Percentiles rank a stretch among this genome's conserved stretches.
These are phyloP conservation scores for Aschersonia sp. DNA, from an alignment of 2,329 filamentous ascomycete species.

Conservation along the genomic window DNA sequence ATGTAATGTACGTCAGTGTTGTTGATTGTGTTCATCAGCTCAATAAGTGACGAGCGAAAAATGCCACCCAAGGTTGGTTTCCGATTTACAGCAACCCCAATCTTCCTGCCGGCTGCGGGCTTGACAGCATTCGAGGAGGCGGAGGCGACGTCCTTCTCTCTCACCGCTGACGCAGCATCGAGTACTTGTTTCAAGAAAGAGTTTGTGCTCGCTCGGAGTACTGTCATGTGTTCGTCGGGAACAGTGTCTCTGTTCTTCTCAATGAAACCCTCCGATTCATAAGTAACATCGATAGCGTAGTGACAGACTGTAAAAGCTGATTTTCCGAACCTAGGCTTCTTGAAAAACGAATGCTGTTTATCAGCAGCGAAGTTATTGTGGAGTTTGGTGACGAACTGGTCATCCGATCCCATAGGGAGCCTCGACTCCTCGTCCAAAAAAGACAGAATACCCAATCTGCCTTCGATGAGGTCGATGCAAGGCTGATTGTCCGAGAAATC, in stretches of 20 bases:
- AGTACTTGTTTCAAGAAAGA: conserved; percentile 73
- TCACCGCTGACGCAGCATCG: conserved; percentile 69
- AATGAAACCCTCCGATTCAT: conserved; percentile 97
- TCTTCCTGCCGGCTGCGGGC: conserved; percentile 67
- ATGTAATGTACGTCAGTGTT: conserved; percentile 98
- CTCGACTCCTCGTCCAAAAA: conserved; percentile 92
- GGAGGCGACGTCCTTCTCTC: conserved; percentile 71
- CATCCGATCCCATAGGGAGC: conserved; percentile 91
- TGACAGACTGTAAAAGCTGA: conserved; percentile 96
- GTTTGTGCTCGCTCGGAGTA: conserved; percentile 74
- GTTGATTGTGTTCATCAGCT: conserved; percentile 96
- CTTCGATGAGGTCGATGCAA: conserved; percentile 96
- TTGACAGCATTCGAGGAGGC: conserved; percentile 59
- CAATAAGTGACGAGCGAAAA: conserved; percentile 95
- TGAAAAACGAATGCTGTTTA: conserved; percentile 95
- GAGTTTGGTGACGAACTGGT: conserved; percentile 91
- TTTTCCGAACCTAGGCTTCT: conserved; percentile 95
- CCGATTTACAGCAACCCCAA: conserved; percentile 81
- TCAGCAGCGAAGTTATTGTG: conserved; percentile 83
- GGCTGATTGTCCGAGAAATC: conserved; percentile 99
- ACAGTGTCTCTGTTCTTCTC: conserved; percentile 99
- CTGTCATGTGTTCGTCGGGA: conserved; percentile 93
- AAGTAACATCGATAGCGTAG: conserved; percentile 95
- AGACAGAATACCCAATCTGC: conserved; percentile 84
- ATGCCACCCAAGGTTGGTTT: conserved; percentile 97